phyloP scores from a whole-genome alignment of 2,329 filamentous ascomycete genomes.

The Scedosporium aurantiacum region DNA sequence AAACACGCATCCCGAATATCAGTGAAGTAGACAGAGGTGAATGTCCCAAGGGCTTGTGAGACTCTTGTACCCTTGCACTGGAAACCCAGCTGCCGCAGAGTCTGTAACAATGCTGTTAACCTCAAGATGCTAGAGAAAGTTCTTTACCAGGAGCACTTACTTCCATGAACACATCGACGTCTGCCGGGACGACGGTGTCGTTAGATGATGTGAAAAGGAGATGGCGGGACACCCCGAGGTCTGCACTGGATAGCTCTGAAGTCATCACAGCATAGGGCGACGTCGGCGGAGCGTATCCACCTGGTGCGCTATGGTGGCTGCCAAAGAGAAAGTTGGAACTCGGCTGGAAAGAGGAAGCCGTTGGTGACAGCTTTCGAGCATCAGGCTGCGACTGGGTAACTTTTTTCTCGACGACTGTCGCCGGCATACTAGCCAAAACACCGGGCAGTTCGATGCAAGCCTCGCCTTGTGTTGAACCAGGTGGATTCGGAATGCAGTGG shows the following conservation, averaged over 20 bases:
- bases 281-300: neutral
- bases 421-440: neutral
- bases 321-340: neutral
- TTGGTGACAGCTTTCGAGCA: slow-evolving; percentile 47
- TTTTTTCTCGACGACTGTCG: neutral
- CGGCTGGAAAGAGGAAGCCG: slow-evolving; percentile 51
- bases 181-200: slow-evolving; percentile 18
- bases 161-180: slow-evolving; percentile 32
- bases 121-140: neutral
- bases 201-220: slow-evolving; percentile 27
- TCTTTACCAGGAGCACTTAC: slow-evolving; percentile 22
- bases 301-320: neutral
- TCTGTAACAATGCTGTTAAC: slow-evolving; percentile 19
- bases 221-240: slow-evolving; percentile 33
- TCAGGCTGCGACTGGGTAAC: neutral
- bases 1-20: slow-evolving; percentile 50
- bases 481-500: neutral
- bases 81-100: slow-evolving; percentile 20
- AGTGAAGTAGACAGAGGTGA: slow-evolving; percentile 43
- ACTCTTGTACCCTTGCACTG: slow-evolving; percentile 26
- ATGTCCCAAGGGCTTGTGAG: slow-evolving; percentile 24
- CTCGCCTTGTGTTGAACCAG: too few species aligned
- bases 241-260: slow-evolving; percentile 27
- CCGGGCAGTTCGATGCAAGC: neutral
- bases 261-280: neutral